A percentile compares a stretch with the other conserved stretches of the same genome.
Conservation (phyloP, 345 rosid species). For the Brassica cretica region DNA sequence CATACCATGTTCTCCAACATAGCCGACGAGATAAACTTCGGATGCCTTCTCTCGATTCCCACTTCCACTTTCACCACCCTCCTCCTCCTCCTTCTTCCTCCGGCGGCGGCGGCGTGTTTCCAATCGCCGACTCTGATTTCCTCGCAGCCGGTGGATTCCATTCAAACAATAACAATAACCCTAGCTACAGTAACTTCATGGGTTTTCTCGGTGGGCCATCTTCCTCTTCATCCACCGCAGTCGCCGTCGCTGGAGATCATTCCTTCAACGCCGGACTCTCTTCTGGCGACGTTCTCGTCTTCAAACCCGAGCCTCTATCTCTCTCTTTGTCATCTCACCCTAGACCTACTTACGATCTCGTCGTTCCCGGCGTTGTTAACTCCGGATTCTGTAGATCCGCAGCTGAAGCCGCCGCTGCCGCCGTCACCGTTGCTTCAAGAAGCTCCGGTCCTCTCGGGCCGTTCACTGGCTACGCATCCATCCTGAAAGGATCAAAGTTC, state of each 20-base stretch:
- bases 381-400: constrained; percentile 32
- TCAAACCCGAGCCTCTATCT: constrained; percentile 61
- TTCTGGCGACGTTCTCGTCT: constrained; percentile 48
- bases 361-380: constrained; percentile 29
- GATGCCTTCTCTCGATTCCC: constrained; percentile 42
- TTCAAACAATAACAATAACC: constrained; percentile 47
- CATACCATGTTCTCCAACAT: constrained; percentile 94
- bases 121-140: constrained; percentile 57
- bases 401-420: constrained; percentile 25
- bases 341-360: constrained; percentile 38
- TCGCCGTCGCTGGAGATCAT: constrained; percentile 37
- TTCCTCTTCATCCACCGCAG: constrained; percentile 36
- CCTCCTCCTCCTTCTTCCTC: constrained; percentile 30
- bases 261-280: constrained; percentile 42
- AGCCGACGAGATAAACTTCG: constrained; percentile 88
- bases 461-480: constrained; percentile 77
- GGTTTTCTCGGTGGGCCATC: constrained; percentile 42
- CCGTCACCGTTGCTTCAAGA: constrained; percentile 50
- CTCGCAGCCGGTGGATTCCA: constrained; percentile 53
- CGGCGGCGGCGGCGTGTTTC: constrained; percentile 45
- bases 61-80: constrained; percentile 34
- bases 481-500: constrained; percentile 79
- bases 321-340: constrained; percentile 64
- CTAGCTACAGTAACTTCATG: constrained; percentile 55
- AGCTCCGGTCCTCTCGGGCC: constrained; percentile 57